phyloP scores from a whole-genome alignment of 352 stramenopile species.

The Globisporangium alternatum region DNA sequence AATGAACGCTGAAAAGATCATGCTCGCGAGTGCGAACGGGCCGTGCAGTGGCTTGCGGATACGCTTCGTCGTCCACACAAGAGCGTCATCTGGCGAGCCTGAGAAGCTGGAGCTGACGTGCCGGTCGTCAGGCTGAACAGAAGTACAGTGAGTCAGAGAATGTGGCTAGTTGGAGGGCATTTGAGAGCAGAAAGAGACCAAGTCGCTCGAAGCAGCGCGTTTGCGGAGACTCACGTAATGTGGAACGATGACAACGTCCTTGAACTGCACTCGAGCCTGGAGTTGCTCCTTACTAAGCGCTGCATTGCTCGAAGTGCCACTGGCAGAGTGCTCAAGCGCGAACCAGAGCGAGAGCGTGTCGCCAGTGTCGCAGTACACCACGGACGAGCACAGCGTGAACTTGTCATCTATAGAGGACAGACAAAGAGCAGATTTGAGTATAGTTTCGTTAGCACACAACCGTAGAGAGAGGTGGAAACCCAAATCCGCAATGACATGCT shows the following conservation, averaged over 20 bases:
- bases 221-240: background rate
- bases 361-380: conserved; percentile 21
- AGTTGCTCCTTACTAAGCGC: background rate
- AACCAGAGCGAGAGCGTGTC: conserved; percentile 19
- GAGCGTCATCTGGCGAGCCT: background rate
- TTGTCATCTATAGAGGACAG: background rate
- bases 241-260: conserved; percentile 6
- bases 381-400: conserved; percentile 18
- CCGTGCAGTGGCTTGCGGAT: background rate
- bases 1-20: conserved; percentile 3
- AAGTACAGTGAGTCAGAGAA: background rate
- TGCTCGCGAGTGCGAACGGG: background rate
- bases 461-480: too few relatives aligned
- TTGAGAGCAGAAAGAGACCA: background rate
- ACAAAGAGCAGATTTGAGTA: too few relatives aligned
- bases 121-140: conserved; percentile 5
- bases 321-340: background rate
- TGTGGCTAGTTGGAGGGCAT: background rate
- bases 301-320: background rate
- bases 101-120: conserved; percentile 2
- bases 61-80: background rate
- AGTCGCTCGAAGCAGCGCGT: background rate
- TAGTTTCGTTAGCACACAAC: too few relatives aligned
- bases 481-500: background rate
- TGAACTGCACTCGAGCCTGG: background rate